Conservation (phyloP, 768 basidiomycete species). For the Rhizopogon vinicolor region DNA sequence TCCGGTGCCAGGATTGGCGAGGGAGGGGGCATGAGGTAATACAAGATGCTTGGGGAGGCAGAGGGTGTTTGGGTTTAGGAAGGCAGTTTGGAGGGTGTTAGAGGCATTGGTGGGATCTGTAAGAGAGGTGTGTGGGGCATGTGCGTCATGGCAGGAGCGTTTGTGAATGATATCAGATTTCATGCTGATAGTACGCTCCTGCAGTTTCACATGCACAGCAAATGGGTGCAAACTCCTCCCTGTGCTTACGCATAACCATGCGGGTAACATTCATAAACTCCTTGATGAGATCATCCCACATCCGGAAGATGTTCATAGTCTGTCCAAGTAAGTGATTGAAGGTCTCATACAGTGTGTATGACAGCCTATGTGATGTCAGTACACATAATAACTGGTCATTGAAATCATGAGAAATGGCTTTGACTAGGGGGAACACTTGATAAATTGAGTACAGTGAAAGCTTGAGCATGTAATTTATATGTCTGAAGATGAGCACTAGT, state of each 20-base stretch:
- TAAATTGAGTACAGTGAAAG: constrained; percentile 96
- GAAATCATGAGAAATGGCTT: constrained; percentile 97
- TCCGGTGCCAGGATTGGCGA: too few species aligned
- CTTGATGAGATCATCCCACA: constrained; percentile 89
- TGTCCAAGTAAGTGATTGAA: constrained; percentile 83
- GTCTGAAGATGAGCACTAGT: constrained; percentile 80
- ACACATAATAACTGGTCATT: constrained; percentile 92
- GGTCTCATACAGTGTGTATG: constrained; percentile 91
- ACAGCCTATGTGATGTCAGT: constrained; percentile 84
- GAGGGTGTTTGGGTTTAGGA: too few species aligned
- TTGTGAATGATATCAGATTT: too few species aligned
- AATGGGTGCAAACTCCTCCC: too few species aligned
- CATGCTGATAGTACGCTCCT: too few species aligned
- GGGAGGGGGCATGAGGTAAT: too few species aligned
- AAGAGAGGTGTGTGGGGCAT: too few species aligned
- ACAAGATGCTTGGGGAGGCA: too few species aligned
- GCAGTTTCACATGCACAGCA: too few species aligned
- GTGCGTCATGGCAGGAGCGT: too few species aligned
- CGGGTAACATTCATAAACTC: constrained; percentile 91
- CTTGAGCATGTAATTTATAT: constrained; percentile 93
- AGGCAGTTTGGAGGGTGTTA: too few species aligned
- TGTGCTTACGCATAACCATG: constrained; percentile 85
- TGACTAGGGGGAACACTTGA: constrained; percentile 92
- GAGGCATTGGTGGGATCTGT: too few species aligned
- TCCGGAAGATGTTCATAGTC: constrained; percentile 73